Evolutionary conservation across 306 rosid genomes (phyloP).

Genomic region (Medicago arabica): DNA sequence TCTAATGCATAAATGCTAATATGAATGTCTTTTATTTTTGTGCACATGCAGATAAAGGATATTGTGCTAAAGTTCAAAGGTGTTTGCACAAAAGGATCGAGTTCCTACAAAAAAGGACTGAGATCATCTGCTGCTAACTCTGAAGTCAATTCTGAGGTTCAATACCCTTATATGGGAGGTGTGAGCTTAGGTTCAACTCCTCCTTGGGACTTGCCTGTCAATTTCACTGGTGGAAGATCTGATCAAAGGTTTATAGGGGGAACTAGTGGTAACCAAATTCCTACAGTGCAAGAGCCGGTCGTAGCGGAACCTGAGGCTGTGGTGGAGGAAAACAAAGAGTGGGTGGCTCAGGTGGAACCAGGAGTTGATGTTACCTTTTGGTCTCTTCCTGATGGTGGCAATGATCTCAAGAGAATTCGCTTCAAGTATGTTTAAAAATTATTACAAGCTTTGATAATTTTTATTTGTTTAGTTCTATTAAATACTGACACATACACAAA

Average conservation of each 20-base stretch:
- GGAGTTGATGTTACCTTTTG: constrained; percentile 85
- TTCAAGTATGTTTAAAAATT: constrained; percentile 61
- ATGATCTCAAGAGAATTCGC: constrained; percentile 86
- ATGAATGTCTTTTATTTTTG: background rate
- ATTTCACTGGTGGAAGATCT: constrained; percentile 46
- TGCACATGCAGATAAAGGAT: constrained; percentile 74
- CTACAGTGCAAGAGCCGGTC: constrained; percentile 54
- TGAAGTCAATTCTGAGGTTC: constrained; percentile 78
- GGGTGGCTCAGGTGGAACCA: constrained; percentile 99
- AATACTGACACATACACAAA: background rate
- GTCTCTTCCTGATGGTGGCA: constrained; percentile 90
- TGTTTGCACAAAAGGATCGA: constrained; percentile 66
- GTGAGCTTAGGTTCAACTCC: constrained; percentile 85
- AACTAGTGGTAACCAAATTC: constrained; percentile 54
- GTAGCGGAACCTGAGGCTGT: constrained; percentile 63
- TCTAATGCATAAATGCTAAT: background rate
- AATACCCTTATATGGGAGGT: constrained; percentile 79
- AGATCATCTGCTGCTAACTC: constrained; percentile 66
- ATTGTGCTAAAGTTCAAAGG: constrained; percentile 89
- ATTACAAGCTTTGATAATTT: background rate
- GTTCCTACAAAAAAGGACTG: constrained; percentile 66
- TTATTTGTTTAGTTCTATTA: background rate
- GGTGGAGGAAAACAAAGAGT: constrained; percentile 71
- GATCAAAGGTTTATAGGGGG: constrained; percentile 31
- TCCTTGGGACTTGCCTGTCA: constrained; percentile 75